Percentiles rank a stretch among this genome's conserved stretches.
These are phyloP conservation scores for Geranomyces michiganensis DNA, from an alignment of 192 early-diverging fungal species.

Conservation along the genomic window DNA sequence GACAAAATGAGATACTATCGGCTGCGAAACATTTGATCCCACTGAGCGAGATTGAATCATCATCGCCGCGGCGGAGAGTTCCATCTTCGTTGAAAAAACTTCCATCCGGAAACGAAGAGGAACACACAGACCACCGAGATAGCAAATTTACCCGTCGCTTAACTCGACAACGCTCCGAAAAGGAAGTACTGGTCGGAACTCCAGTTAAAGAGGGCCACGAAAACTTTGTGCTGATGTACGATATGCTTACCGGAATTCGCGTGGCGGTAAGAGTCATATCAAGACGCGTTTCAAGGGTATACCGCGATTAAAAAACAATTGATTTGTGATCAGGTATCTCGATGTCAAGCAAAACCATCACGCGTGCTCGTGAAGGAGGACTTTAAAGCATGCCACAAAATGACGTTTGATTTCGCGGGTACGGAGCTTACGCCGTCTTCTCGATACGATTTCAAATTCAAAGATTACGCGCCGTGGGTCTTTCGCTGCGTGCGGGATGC, in stretches of 20 bases:
- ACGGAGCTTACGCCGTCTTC: slow-evolving; percentile 95
- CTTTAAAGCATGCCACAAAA: slow-evolving; percentile 86
- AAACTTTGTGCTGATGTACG: slow-evolving; percentile 97
- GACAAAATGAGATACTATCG: neutral
- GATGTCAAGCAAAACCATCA: slow-evolving; percentile 82
- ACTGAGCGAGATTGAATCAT: slow-evolving; percentile 28
- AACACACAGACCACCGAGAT: neutral
- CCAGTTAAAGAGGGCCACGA: slow-evolving; percentile 91
- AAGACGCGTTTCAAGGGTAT: too few relatives aligned
- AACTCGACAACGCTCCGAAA: slow-evolving; percentile 35
- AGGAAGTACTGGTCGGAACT: slow-evolving; percentile 72
- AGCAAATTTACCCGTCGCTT: slow-evolving; percentile 18
- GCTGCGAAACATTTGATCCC: slow-evolving; percentile 22
- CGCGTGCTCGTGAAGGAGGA: slow-evolving; percentile 73
- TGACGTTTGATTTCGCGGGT: slow-evolving; percentile 95
- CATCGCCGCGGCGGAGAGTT: slow-evolving; percentile 12
- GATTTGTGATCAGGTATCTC: slow-evolving; percentile 59
- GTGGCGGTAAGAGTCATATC: slow-evolving; percentile 67
- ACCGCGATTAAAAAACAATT: too few relatives aligned
- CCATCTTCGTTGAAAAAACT: slow-evolving; percentile 18
- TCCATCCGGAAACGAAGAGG: slow-evolving; percentile 6
- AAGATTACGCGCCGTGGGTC: slow-evolving; percentile 98
- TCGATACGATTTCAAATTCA: slow-evolving; percentile 98
- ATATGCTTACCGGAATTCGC: slow-evolving; percentile 97
- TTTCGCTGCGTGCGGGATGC: slow-evolving; percentile 87